phyloP scores from a whole-genome alignment of 495 filamentous ascomycete species.

The Letharia columbiana region DNA sequence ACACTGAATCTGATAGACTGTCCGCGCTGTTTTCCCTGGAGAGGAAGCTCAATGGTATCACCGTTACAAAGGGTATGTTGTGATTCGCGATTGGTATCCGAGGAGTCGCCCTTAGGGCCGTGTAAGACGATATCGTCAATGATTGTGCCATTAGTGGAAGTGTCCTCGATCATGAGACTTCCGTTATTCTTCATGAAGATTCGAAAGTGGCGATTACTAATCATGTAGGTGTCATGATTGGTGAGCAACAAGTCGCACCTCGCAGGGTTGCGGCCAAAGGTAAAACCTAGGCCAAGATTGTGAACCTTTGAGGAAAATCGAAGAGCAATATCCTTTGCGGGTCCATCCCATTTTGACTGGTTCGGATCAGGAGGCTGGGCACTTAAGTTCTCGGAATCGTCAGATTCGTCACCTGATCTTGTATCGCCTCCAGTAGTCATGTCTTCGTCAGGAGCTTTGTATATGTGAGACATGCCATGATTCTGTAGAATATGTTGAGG shows the following conservation, averaged over 20 bases:
- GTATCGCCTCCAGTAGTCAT: constrained; percentile 4
- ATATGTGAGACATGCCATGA: constrained; percentile 27
- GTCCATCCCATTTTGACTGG: constrained; percentile 27
- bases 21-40: constrained; percentile 36
- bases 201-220: constrained; percentile 88
- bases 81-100: constrained; percentile 26
- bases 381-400: constrained; percentile 30
- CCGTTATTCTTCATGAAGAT: constrained; percentile 75
- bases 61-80: constrained; percentile 59
- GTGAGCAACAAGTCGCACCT: constrained; percentile 64
- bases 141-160: constrained; percentile 84
- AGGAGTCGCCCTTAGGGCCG: constrained; percentile 34
- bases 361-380: constrained; percentile 28
- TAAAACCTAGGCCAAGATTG: constrained; percentile 59
- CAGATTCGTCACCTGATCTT: constrained; percentile 23
- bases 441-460: constrained; percentile 1
- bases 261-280: constrained; percentile 68
- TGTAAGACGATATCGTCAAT: constrained; percentile 62
- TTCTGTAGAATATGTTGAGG: constrained; percentile 54
- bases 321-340: constrained; percentile 67
- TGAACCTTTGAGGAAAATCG: constrained; percentile 64
- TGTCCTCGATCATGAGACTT: constrained; percentile 82
- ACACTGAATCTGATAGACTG: constrained; percentile 67
- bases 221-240: constrained; percentile 44
- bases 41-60: constrained; percentile 62